Percentiles rank a stretch among this genome's conserved stretches.
Evolutionary conservation across 78 protist genomes (phyloP).

Genomic region (Dictyostelium purpureum): DNA sequence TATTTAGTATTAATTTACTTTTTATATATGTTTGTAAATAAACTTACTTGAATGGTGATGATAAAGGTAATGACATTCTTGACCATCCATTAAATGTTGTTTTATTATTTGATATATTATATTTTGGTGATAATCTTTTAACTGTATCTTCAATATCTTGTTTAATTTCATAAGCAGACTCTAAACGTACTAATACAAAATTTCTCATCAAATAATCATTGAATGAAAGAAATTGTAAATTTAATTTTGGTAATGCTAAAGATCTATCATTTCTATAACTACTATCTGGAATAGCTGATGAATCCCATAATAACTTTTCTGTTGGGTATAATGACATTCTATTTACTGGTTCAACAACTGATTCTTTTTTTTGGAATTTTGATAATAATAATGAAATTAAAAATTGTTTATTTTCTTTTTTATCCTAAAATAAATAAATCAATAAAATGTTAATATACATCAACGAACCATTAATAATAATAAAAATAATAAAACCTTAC

Average conservation of each 20-base stretch:
- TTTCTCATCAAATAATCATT: constrained; percentile 96
- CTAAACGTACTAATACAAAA: constrained; percentile 90
- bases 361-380: constrained; percentile 23
- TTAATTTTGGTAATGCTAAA: constrained; percentile 93
- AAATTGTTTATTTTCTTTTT: neutral
- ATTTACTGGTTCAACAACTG: constrained; percentile 83
- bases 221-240: constrained; percentile 96
- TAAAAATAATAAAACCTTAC: neutral
- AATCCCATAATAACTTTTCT: constrained; percentile 86
- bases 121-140: constrained; percentile 3
- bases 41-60: constrained; percentile 65
- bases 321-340: constrained; percentile 88
- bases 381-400: constrained; percentile 54
- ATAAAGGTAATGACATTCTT: constrained; percentile 89
- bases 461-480: neutral
- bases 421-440: neutral
- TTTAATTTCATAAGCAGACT: constrained; percentile 90
- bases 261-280: constrained; percentile 23
- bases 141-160: constrained; percentile 89
- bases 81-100: constrained; percentile 88
- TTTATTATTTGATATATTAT: neutral
- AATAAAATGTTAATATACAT: neutral
- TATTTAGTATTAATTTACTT: too few species aligned
- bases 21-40: too few species aligned
- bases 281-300: constrained; percentile 4